A percentile compares a stretch with the other conserved stretches of the same genome.
phyloP scores from a whole-genome alignment of 495 filamentous ascomycete species.

The Xylaria nigripes region DNA sequence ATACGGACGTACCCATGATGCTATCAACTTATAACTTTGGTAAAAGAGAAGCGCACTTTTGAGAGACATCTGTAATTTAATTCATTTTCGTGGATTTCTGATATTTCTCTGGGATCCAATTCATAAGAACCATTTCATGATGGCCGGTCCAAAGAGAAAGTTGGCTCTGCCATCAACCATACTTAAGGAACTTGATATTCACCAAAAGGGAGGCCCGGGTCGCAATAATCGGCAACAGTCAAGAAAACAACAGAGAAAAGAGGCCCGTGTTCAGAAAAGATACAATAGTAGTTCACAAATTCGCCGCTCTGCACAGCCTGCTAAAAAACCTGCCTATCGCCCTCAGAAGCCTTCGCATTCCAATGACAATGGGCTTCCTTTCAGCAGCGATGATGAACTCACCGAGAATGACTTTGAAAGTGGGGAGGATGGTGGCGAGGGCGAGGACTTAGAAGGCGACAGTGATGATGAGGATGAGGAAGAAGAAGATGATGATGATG shows the following conservation, averaged over 20 bases:
- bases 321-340: background rate
- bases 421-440: constrained; percentile 20
- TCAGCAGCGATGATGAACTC: constrained; percentile 18
- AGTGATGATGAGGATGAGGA: constrained; percentile 19
- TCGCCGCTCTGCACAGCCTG: constrained; percentile 12
- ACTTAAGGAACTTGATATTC: constrained; percentile 22
- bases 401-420: constrained; percentile 18
- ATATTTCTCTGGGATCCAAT: background rate
- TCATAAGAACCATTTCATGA: constrained; percentile 7
- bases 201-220: constrained; percentile 8
- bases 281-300: constrained; percentile 15
- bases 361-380: constrained; percentile 17
- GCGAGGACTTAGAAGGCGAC: constrained; percentile 16
- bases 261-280: constrained; percentile 38
- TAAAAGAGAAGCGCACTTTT: background rate
- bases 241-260: constrained; percentile 44
- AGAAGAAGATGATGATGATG: constrained; percentile 20
- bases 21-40: background rate
- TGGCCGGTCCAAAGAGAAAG: constrained; percentile 14
- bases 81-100: background rate
- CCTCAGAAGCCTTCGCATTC: background rate
- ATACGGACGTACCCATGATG: background rate
- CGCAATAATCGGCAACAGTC: constrained; percentile 20
- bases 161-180: constrained; percentile 20
- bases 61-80: background rate